phyloP scores from a whole-genome alignment of 208 protist species.

The Trypanosoma mega region DNA sequence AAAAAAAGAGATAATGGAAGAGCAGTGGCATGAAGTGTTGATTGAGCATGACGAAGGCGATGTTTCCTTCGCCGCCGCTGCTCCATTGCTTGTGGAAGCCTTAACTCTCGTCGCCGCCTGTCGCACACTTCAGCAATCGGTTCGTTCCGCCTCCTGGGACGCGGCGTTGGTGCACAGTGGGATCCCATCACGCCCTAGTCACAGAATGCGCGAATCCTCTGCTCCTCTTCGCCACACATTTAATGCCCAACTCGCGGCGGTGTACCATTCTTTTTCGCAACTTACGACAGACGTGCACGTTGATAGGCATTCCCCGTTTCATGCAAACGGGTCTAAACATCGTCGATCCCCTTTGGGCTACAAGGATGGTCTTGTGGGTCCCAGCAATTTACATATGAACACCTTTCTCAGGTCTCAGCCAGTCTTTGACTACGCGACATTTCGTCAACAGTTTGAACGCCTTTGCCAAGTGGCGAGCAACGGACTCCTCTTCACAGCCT shows the following conservation, averaged over 20 bases:
- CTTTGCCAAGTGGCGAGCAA: constrained; percentile 40
- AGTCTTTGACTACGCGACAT: constrained; percentile 49
- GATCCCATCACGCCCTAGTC: neutral
- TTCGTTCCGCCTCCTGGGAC: constrained; percentile 28
- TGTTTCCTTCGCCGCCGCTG: constrained; percentile 44
- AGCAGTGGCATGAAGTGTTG: constrained; percentile 60
- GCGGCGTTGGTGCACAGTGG: constrained; percentile 1
- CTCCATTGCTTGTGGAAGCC: constrained; percentile 53
- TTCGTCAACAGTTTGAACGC: constrained; percentile 34
- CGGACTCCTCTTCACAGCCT: constrained; percentile 62
- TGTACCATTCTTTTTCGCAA: constrained; percentile 8
- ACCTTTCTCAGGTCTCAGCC: constrained; percentile 31
- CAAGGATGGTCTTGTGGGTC: constrained; percentile 35
- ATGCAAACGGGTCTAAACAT: too few species aligned
- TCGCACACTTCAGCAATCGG: constrained; percentile 29
- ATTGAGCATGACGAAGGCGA: constrained; percentile 72
- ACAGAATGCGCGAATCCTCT: neutral
- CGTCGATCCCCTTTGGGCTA: constrained; percentile 1
- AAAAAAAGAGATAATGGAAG: constrained; percentile 20
- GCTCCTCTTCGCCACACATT: neutral
- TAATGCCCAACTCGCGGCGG: constrained; percentile 5
- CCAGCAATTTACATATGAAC: constrained; percentile 24
- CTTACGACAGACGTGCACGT: neutral
- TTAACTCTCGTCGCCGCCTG: constrained; percentile 47
- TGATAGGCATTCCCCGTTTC: neutral